Evolutionary conservation across 2,329 filamentous ascomycete genomes (phyloP), one percentile per base, ranked within the genome.

Genomic region (Leptographium flavum): DNA sequence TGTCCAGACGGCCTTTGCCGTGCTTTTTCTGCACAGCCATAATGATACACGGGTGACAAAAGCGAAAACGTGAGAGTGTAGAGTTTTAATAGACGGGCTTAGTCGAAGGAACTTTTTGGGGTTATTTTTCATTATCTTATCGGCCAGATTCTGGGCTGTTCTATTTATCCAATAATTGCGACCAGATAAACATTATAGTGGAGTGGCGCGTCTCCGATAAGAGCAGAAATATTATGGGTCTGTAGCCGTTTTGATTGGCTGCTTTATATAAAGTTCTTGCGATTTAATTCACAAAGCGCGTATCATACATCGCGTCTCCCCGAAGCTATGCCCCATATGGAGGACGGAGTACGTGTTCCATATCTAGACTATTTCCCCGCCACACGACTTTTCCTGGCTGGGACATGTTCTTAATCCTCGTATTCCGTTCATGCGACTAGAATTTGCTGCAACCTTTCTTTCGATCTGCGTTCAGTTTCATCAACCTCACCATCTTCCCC

Each of bases 1-100:
- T 95, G 67, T 98, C 92, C 58, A 95, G 74, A 76, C 90, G 88
- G 65, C 90, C 90, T 70, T 96, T 96, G 68, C 87, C 90, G 69
- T 94, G 84, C 75, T 96, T 96, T 75, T 96, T 95, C 61, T 96
- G 87, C 58, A 96, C 90, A 58, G 86, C 88, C 92, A 96, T 96
- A 47, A 53, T 56, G 48, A 51, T 25, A 39, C 36, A 15, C 15
- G n/a, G 10, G 13, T 14, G 25, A 28, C n/a, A 35, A n/a, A 19
- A 31, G 28, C 6, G 23, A 19, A 39, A 28, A 21, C 13, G 30
- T 30, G 17, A 28, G 30, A 28, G 5, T 15, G 27, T 45, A 7
- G 19, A 37, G 21, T 21, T 36, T 11, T 36, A n/a, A 19, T 21
- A 36, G 35, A 15, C 35, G 35, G 35, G 23, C 21, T n/a, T 8